Base-by-base conservation (phyloP, 495 filamentous ascomycete species). In the Penicillium bovifimosum region DNA sequence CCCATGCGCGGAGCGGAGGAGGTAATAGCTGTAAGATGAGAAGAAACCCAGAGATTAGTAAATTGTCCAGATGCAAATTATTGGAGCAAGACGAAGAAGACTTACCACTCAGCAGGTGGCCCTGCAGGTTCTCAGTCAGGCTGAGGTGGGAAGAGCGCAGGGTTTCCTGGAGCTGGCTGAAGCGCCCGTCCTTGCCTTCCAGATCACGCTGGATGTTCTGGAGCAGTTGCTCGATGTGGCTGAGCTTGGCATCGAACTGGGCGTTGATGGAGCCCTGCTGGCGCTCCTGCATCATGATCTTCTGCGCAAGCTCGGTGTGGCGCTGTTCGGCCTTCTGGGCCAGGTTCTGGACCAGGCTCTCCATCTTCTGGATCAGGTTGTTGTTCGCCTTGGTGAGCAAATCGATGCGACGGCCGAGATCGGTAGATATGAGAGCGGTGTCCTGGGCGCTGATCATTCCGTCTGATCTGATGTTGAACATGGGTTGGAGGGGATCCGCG, bases 321-420 rank as follows among this genome's bases (percentile, higher is more conserved):
- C 80, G 76, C 54, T 79, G 73, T 41, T 89, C 80, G 53, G 71
- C 72, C 36, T 80, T 69, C 43, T 59, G 63, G 50, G 62, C 69
- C 39, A 77, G 66, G 52, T 80, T 69, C 43, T 59, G 63, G 50
- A 62, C 69, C 39, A 77, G 66, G 52, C 47, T 62, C 41, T 73
- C 72, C n/a, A 86, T 59, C 39, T 87, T 76, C 38, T 80, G 81
- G 67, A 86, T 78, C 63, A 92, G 76, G 65, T 76, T 82, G 39
- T 80, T 82, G 29, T 88, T 71, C 47, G 86, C 83, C 56, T 90
- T 84, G 73, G 84, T 84, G 55, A 91, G 73, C 38, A 76, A 77
- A 65, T 95, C 86, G 7, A 97, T 68, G 8, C 89, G 84, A 74
- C 86, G 85, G 67, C 90, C 80, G 9, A 96, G 77, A 62, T 96